A percentile compares a stretch with the other conserved stretches of the same genome.
Evolutionary conservation across 108 stramenopile species (phyloP).

Genomic region (Stephanodiscus triporus): DNA sequence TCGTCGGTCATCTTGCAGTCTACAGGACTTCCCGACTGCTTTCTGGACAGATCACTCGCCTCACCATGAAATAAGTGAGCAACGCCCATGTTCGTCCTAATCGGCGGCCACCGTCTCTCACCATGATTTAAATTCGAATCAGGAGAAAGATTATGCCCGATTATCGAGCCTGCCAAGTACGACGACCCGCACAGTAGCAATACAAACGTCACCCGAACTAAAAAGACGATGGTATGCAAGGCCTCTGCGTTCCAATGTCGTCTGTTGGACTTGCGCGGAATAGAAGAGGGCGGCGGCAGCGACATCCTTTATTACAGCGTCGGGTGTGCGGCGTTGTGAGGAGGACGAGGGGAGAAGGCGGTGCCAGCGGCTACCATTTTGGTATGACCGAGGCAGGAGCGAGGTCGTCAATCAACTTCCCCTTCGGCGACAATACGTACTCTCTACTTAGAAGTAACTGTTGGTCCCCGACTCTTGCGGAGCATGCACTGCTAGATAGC

Average conservation of each 20-base stretch:
- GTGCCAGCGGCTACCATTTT: too few relatives aligned
- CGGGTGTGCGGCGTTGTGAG: too few relatives aligned
- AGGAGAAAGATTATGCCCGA: constrained; percentile 35
- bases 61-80: constrained; percentile 13
- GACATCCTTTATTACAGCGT: too few relatives aligned
- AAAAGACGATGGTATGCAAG: constrained; percentile 2
- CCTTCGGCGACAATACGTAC: too few relatives aligned
- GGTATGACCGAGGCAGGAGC: too few relatives aligned
- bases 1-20: constrained; percentile 29
- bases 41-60: not conserved
- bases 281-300: not conserved
- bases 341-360: too few relatives aligned
- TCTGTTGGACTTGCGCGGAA: not conserved
- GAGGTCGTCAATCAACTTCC: too few relatives aligned
- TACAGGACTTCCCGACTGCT: not conserved
- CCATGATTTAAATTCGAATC: constrained; percentile 6
- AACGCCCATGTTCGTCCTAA: constrained; percentile 14
- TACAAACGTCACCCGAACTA: constrained; percentile 37
- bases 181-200: constrained; percentile 40
- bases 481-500: too few relatives aligned
- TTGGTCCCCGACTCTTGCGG: too few relatives aligned
- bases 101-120: not conserved
- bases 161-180: constrained; percentile 44
- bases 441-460: too few relatives aligned
- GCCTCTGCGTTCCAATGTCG: not conserved